A percentile compares a stretch with the other conserved stretches of the same genome.
Conservation (phyloP, 2,329 filamentous ascomycete species). For the Penicillium polonicum region DNA sequence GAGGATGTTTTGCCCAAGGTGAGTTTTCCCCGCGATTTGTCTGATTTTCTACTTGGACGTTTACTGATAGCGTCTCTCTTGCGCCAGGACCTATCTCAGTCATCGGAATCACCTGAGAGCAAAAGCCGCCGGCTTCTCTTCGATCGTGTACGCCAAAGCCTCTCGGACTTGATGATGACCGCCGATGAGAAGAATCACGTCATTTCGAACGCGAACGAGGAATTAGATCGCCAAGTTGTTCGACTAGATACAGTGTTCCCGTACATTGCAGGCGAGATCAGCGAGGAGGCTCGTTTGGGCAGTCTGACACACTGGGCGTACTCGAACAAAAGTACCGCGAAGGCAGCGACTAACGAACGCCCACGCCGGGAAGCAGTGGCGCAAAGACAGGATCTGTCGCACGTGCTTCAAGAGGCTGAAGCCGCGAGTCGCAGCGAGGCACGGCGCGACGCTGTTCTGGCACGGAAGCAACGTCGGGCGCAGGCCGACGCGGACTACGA, state of each 20-base stretch:
- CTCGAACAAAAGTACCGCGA: slow-evolving; percentile 68
- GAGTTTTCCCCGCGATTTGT: slow-evolving; percentile 12
- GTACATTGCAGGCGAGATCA: slow-evolving; percentile 83
- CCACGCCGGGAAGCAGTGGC: slow-evolving; percentile 76
- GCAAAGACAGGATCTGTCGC: slow-evolving; percentile 61
- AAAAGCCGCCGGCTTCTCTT: slow-evolving; percentile 65
- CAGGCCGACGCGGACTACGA: slow-evolving; percentile 78
- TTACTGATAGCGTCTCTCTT: slow-evolving; percentile 8
- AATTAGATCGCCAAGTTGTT: slow-evolving; percentile 76
- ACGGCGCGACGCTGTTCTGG: slow-evolving; percentile 75
- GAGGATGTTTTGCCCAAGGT: slow-evolving; percentile 36
- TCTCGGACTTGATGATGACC: slow-evolving; percentile 82
- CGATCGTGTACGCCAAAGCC: slow-evolving; percentile 71
- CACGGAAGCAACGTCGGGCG: slow-evolving; percentile 70
- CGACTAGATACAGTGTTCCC: slow-evolving; percentile 86
- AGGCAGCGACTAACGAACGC: slow-evolving; percentile 62
- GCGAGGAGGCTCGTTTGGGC: slow-evolving; percentile 89
- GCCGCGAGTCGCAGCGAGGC: slow-evolving; percentile 80
- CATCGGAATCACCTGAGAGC: slow-evolving; percentile 37
- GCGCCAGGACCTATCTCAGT: slow-evolving; percentile 29
- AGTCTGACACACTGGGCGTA: slow-evolving; percentile 95
- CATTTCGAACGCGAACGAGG: slow-evolving; percentile 86
- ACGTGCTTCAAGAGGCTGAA: slow-evolving; percentile 77
- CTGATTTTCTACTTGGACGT: not conserved
- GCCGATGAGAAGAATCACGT: slow-evolving; percentile 98